Base-by-base conservation (phyloP, 1,284 basidiomycete species). In the Paramarasmius palmivorus region DNA sequence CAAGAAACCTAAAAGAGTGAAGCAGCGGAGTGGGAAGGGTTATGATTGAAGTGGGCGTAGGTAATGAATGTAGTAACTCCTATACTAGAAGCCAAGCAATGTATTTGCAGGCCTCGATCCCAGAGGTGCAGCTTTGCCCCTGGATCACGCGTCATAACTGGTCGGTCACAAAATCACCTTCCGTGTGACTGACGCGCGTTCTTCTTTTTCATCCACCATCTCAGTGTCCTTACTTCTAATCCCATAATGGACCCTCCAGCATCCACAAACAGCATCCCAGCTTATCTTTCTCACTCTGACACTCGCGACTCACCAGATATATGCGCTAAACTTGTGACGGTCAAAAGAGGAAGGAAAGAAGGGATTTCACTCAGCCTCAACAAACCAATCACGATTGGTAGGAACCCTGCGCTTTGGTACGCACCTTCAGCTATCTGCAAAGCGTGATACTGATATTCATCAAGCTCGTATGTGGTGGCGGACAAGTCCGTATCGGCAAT, bases 1-100 rank as follows among this genome's bases (percentile, higher is more conserved):
- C 76, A 98, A 95, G 74, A 90, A 87, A 64, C 73, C 81, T 73
- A 86, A 92, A 78, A 76, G 87, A 53, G 82, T 82, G 53, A 98
- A 98, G 73, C 88, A 93, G 71, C 76, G 95, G 60, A 93, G 91
- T 64, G 95, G 95, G 23, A 88, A 84, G 64, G 95, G 95, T 26
- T 97, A 97, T 63, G 95, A 95, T 64, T 84, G 44, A 65, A 66
- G 40, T n/a, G 47, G 29, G 42, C 35, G n/a, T n/a, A n/a, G 25
- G 14, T 45, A 41, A 32, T 32, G 29, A 12, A 32, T 32, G n/a
- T n/a, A n/a, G n/a, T n/a, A n/a, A n/a, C 29, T 6, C 12, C 12
- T 12, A 32, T 32, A 32, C 29, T 32, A 6, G 29, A 12, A 32
- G 12, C 12, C 7, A 6, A 32, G 6, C 29, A 6, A 32, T 6